These are phyloP conservation scores for Dendrobium officinale DNA, from an alignment of 106 monocot species.

Conservation along the genomic window DNA sequence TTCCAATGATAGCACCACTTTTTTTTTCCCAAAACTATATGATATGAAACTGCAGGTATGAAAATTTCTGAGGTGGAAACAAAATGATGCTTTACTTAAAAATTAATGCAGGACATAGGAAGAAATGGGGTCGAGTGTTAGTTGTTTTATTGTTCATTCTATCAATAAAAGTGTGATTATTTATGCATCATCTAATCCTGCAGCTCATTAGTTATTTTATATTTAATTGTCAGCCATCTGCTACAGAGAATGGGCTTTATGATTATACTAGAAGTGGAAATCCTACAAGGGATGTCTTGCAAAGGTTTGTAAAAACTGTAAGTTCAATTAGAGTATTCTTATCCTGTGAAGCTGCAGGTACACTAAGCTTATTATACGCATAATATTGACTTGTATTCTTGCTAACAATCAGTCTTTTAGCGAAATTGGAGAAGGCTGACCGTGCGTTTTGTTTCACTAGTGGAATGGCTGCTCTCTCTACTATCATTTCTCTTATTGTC, in stretches of 20 bases:
- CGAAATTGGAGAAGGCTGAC: constrained; percentile 96
- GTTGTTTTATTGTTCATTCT: background rate
- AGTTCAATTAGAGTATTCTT: background rate
- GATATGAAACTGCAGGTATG: background rate
- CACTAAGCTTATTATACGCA: background rate
- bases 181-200: background rate
- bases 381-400: constrained; percentile 1
- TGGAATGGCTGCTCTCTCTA: constrained; percentile 92
- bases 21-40: background rate
- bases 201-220: background rate
- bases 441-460: constrained; percentile 93
- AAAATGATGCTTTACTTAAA: background rate
- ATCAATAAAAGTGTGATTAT: background rate
- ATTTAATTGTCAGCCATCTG: constrained; percentile 61
- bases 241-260: constrained; percentile 81
- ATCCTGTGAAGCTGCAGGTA: background rate
- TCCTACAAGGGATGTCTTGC: constrained; percentile 94
- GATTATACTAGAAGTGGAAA: constrained; percentile 99
- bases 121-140: background rate
- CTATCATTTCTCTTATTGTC: constrained; percentile 66
- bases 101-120: background rate
- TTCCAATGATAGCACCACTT: background rate
- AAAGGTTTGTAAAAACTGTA: constrained; percentile 42
- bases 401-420: constrained; percentile 55
- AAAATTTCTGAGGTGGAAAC: background rate